Evolutionary conservation across 2,329 filamentous ascomycete species (phyloP).

Genomic region (Ascochyta rabiei): DNA sequence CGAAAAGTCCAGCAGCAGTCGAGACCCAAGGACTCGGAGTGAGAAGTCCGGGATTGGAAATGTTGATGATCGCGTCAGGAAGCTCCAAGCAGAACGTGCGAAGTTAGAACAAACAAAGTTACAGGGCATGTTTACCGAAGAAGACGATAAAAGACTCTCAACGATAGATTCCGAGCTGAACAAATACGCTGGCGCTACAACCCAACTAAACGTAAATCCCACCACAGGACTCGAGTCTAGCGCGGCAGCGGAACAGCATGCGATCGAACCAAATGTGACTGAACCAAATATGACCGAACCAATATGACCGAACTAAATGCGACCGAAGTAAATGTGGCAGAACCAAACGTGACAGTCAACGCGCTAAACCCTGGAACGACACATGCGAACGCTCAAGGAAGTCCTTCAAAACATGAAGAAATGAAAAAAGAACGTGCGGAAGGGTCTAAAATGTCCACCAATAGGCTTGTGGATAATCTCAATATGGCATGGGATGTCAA

Average conservation of each 20-base stretch:
- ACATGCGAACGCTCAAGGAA: neutral
- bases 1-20: neutral
- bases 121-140: too few species aligned
- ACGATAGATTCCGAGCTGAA: too few species aligned
- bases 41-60: neutral
- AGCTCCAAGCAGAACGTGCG: constrained; percentile 10
- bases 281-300: neutral
- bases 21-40: neutral
- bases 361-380: neutral
- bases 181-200: too few species aligned
- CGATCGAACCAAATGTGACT: neutral
- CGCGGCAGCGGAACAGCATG: neutral
- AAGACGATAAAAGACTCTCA: too few species aligned
- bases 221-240: neutral
- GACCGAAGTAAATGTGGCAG: neutral
- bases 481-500: too few species aligned
- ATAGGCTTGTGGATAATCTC: too few species aligned
- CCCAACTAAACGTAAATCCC: neutral
- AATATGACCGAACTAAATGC: neutral
- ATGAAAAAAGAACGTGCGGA: too few species aligned
- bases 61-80: neutral
- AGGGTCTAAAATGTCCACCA: too few species aligned
- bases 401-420: neutral
- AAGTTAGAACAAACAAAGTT: too few species aligned
- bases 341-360: neutral